phyloP scores from a whole-genome alignment of 1,139 yeast genomes.

The Debaryomycetaceae sp. region DNA sequence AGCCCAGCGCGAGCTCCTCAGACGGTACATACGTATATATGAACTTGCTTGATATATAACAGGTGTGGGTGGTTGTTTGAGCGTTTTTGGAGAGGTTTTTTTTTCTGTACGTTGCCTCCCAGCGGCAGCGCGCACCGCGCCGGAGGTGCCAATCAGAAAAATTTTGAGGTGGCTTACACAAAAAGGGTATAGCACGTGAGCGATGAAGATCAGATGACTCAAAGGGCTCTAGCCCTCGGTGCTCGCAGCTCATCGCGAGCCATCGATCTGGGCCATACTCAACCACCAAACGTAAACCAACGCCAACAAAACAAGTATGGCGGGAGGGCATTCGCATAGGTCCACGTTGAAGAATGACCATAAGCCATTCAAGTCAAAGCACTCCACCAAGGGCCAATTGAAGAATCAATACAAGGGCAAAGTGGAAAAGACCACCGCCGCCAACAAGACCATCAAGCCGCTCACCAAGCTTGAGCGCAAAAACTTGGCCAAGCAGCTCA shows the following conservation, averaged over 20 bases:
- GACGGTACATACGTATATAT: constrained; percentile 4
- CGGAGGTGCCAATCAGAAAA: constrained; percentile 3
- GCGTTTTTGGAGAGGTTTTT: constrained; percentile 1
- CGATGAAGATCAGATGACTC: constrained; percentile 2
- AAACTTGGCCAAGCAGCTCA: constrained; percentile 74
- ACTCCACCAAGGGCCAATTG: constrained; percentile 84
- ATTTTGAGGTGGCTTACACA: constrained; percentile 6
- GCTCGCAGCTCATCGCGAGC: constrained; percentile 7
- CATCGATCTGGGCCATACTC: not conserved
- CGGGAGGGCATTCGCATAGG: constrained; percentile 74
- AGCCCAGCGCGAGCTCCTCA: too few species aligned
- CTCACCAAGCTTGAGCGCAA: constrained; percentile 68
- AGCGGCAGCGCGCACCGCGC: constrained; percentile 1
- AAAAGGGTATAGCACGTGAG: constrained; percentile 4
- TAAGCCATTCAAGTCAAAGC: constrained; percentile 86
- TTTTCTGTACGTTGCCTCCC: constrained; percentile 1
- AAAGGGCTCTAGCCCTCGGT: constrained; percentile 6
- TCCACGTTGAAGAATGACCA: constrained; percentile 79
- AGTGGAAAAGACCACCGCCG: constrained; percentile 56
- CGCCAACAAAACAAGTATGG: constrained; percentile 38
- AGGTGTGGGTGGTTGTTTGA: constrained; percentile 1
- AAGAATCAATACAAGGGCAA: constrained; percentile 82
- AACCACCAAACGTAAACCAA: not conserved
- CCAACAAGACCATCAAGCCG: constrained; percentile 31
- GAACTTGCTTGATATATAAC: constrained; percentile 2